These are phyloP conservation scores for Exophiala sp. DNA, from an alignment of 2,329 filamentous ascomycete genomes.

Conservation along the genomic window DNA sequence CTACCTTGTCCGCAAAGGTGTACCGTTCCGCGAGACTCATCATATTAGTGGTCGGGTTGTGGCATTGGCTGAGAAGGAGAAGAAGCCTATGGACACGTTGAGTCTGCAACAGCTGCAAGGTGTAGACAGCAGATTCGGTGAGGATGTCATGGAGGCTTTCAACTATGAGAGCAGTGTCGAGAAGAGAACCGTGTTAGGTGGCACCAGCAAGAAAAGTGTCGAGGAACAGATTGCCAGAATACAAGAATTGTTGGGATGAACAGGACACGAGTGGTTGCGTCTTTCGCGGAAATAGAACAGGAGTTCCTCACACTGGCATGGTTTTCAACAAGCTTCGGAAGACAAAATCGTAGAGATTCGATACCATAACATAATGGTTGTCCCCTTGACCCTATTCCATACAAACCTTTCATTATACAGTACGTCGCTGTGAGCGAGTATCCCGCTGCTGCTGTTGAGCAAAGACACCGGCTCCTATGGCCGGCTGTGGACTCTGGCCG, in stretches of 20 bases:
- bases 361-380: background rate
- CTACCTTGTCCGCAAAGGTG: slow-evolving; percentile 48
- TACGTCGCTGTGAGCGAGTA: slow-evolving; percentile 5
- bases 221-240: slow-evolving; percentile 50
- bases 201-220: slow-evolving; percentile 70
- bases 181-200: slow-evolving; percentile 70
- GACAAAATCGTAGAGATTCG: background rate
- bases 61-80: slow-evolving; percentile 63
- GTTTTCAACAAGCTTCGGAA: too few species aligned
- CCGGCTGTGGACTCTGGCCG: slow-evolving; percentile 1
- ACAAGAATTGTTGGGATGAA: slow-evolving; percentile 8
- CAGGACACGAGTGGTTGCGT: background rate
- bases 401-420: background rate
- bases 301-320: too few species aligned
- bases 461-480: slow-evolving; percentile 14
- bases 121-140: slow-evolving; percentile 66
- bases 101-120: slow-evolving; percentile 62
- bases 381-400: too few species aligned
- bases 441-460: slow-evolving; percentile 17
- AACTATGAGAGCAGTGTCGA: slow-evolving; percentile 83
- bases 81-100: slow-evolving; percentile 67
- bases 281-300: background rate
- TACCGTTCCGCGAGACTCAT: slow-evolving; percentile 76
- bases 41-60: slow-evolving; percentile 73
- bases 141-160: slow-evolving; percentile 63